Evolutionary conservation across 192 early-diverging fungal species (phyloP).

Genomic region (Pilaira anomala): DNA sequence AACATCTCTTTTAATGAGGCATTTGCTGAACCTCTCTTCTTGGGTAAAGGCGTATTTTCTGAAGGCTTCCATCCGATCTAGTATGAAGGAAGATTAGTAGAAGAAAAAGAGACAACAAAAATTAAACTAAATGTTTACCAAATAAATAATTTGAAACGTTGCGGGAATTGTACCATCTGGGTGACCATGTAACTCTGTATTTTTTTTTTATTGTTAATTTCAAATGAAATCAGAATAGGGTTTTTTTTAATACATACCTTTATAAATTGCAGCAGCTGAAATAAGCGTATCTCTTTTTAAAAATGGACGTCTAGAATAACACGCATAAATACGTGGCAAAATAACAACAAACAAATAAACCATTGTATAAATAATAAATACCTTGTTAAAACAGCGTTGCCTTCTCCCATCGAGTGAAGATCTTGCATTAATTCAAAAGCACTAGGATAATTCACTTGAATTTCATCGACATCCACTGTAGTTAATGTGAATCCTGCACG

Average conservation of each 20-base stretch:
- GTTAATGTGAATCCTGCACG: slow-evolving; percentile 87
- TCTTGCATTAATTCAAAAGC: slow-evolving; percentile 90
- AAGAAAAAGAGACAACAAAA: slow-evolving; percentile 3
- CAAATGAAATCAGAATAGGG: too few relatives aligned
- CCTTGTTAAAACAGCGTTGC: slow-evolving; percentile 79
- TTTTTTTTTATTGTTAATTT: slow-evolving; percentile 1
- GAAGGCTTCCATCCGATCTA: slow-evolving; percentile 96
- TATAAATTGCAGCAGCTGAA: slow-evolving; percentile 84
- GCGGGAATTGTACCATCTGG: slow-evolving; percentile 87
- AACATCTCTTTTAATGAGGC: slow-evolving; percentile 74
- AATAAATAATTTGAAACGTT: slow-evolving; percentile 84
- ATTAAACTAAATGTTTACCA: slow-evolving; percentile 26
- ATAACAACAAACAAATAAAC: too few relatives aligned
- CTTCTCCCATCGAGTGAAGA: slow-evolving; percentile 91
- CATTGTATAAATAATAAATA: slow-evolving; percentile 30
- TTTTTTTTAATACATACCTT: slow-evolving; percentile 48
- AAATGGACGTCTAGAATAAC: slow-evolving; percentile 51
- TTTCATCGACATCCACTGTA: slow-evolving; percentile 91
- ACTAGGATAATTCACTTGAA: slow-evolving; percentile 86
- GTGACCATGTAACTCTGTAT: slow-evolving; percentile 80
- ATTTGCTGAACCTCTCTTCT: slow-evolving; percentile 75
- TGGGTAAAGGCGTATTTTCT: slow-evolving; percentile 76
- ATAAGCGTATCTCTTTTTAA: slow-evolving; percentile 80
- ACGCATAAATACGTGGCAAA: slow-evolving; percentile 1
- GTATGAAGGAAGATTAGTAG: slow-evolving; percentile 1